Conservation (phyloP, 495 filamentous ascomycete species). For the Penicillium riverlandense region DNA sequence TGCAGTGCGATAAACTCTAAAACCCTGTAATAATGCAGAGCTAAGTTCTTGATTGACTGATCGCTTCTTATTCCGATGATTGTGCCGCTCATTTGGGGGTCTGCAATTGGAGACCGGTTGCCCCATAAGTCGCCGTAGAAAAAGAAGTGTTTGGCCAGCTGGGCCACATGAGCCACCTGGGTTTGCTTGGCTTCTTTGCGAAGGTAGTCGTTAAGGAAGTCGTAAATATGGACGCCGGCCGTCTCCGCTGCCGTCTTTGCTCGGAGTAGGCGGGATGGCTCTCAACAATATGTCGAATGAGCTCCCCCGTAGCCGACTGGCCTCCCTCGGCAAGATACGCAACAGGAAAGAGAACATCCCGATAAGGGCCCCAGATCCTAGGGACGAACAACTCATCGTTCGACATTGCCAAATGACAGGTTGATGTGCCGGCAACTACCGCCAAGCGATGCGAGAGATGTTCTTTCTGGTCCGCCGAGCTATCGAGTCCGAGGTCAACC, state of each 20-base stretch:
- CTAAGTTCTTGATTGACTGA: conserved; percentile 74
- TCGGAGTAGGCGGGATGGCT: conserved; percentile 80
- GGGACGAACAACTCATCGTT: conserved; percentile 81
- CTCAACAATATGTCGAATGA: conserved; percentile 88
- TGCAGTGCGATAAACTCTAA: conserved; percentile 98
- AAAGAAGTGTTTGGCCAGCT: conserved; percentile 85
- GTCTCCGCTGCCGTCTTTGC: conserved; percentile 69
- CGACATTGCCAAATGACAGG: conserved; percentile 95
- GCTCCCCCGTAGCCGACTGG: conserved; percentile 92
- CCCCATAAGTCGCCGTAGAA: conserved; percentile 98
- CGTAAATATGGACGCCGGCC: conserved; percentile 79
- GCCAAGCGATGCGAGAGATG: conserved; percentile 93
- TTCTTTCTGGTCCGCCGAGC: conserved; percentile 60
- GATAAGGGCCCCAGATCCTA: conserved; percentile 94
- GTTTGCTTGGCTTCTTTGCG: conserved; percentile 59
- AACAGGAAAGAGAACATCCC: conserved; percentile 81
- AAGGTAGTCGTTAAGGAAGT: conserved; percentile 86
- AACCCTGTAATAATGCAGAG: conserved; percentile 84
- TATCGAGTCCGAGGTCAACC: conserved; percentile 60
- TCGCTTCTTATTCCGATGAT: conserved; percentile 81
- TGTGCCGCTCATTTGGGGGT: conserved; percentile 83
- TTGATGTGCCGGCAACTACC: conserved; percentile 94
- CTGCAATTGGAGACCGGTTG: conserved; percentile 88
- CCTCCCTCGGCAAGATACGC: conserved; percentile 97
- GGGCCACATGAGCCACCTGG: conserved; percentile 69